These are phyloP conservation scores for Clarireedia paspali DNA, from an alignment of 2,329 filamentous ascomycete species.

Conservation along the genomic window DNA sequence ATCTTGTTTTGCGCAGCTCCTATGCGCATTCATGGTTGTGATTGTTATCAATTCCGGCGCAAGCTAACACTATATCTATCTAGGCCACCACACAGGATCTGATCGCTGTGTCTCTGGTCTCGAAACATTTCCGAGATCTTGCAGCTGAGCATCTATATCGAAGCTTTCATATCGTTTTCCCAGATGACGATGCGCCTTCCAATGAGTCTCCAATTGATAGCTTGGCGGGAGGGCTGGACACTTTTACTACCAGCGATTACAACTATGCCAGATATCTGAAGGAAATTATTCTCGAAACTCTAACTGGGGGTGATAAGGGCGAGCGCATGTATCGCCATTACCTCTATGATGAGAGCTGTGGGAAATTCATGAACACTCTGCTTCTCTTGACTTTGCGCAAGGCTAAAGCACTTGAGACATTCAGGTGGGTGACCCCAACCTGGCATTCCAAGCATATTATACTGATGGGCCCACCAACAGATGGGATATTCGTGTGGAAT, in stretches of 20 bases:
- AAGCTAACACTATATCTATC: neutral
- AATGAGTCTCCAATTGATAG: constrained; percentile 48
- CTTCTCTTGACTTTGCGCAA: constrained; percentile 49
- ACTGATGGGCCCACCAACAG: constrained; percentile 28
- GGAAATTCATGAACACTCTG: constrained; percentile 57
- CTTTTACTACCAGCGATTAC: constrained; percentile 55
- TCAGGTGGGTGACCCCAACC: constrained; percentile 36
- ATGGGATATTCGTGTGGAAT: constrained; percentile 58
- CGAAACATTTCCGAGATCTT: constrained; percentile 47
- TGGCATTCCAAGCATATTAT: neutral
- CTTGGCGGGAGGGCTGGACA: constrained; percentile 51
- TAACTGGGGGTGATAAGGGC: constrained; percentile 44
- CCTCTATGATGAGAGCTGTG: constrained; percentile 46
- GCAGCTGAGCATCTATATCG: constrained; percentile 52
- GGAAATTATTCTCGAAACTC: constrained; percentile 48
- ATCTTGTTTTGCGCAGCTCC: no score
- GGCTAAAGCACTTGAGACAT: constrained; percentile 46
- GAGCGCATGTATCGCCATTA: constrained; percentile 47
- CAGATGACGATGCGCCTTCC: constrained; percentile 47
- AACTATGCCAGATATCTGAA: constrained; percentile 52
- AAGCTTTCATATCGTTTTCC: constrained; percentile 52
- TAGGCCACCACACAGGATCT: constrained; percentile 47
- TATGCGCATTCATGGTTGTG: no score
- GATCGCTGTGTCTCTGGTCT: constrained; percentile 51
- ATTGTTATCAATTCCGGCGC: neutral